These are phyloP conservation scores for Syncephalastrum monosporum DNA, from an alignment of 371 early-diverging fungal species.

Conservation along the genomic window DNA sequence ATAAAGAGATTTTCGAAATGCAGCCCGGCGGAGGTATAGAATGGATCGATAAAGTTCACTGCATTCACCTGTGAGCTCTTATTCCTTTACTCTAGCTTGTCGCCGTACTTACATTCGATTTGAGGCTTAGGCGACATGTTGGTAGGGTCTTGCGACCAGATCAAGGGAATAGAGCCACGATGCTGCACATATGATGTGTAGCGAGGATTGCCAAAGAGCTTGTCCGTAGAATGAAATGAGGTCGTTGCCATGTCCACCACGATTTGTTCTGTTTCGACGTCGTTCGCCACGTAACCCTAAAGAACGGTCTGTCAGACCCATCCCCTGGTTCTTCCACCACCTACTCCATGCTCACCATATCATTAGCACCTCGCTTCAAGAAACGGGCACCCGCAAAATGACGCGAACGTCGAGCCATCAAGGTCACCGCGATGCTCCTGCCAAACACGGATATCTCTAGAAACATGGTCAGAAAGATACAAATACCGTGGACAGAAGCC, in stretches of 20 bases:
- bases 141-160: constrained; percentile 92
- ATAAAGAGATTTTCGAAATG: constrained; percentile 91
- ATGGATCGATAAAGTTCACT: constrained; percentile 90
- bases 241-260: constrained; percentile 89
- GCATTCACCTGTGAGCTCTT: not conserved
- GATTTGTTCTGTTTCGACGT: constrained; percentile 99
- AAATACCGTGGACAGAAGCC: not conserved
- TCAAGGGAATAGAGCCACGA: constrained; percentile 94
- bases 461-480: constrained; percentile 2
- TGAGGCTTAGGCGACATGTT: constrained; percentile 95
- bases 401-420: constrained; percentile 94
- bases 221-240: constrained; percentile 64
- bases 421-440: constrained; percentile 81
- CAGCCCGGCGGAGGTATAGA: constrained; percentile 83
- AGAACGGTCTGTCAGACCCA: not conserved
- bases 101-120: constrained; percentile 67
- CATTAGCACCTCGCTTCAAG: constrained; percentile 94
- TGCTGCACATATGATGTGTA: constrained; percentile 96
- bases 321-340: not conserved
- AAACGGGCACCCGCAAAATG: constrained; percentile 97
- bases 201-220: constrained; percentile 64
- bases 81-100: too few species aligned
- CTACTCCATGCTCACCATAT: constrained; percentile 44
- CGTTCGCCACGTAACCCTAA: constrained; percentile 96
- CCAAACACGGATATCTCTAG: constrained; percentile 78